Base-by-base conservation (phyloP, 306 rosid species). In the Sicyos baderoa region DNA sequence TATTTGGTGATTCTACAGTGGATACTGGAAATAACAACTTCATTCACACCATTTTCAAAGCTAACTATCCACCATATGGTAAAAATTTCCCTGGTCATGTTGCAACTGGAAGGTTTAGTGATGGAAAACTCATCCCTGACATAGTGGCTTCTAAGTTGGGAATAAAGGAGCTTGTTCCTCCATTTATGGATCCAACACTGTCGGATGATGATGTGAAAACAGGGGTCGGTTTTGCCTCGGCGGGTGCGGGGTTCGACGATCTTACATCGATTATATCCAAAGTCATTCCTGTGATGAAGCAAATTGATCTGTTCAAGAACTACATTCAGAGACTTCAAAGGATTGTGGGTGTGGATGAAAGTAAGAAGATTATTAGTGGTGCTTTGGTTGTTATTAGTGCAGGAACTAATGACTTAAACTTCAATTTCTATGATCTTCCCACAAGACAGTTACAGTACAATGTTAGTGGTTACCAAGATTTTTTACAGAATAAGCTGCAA, bases 11-110 rank as follows among this genome's bases (percentile, higher is more conserved):
- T n/a, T n/a, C n/a, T n/a, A n/a, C n/a, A n/a, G n/a, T n/a, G n/a
- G n/a, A n/a, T n/a, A n/a, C n/a, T 2, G 95, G 90, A 9, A 86
- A 87, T 47, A 88, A 88, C 79, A 88, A 86, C 73, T 83, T 79
- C 81, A 65, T 86, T 5, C 29, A 9, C 2, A 86, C 89, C 2
- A 9, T 57, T 27, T 52, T 59, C 3, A 85, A 76, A 74, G 89
- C 58, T 48, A 82, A 91, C 52, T 82, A 83, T 74, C 66, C 15
- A 0, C 95, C 97, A 10, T 84, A 84, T 54, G 95, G 92, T 4
- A 72, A 18, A 22, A 85, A 90, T 58, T 90, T 83, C 5, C 85
- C 87, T 0, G 82, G 75, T 4, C 90, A 84, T 22, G 55, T 75
- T 6, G 75, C 87, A 0, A 86, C 83, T 1, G 95, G 95, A 2